Evolutionary conservation across 306 rosid genomes (phyloP), one percentile per base, ranked within the genome.

Genomic region (Pterocarpus macrocarpus): DNA sequence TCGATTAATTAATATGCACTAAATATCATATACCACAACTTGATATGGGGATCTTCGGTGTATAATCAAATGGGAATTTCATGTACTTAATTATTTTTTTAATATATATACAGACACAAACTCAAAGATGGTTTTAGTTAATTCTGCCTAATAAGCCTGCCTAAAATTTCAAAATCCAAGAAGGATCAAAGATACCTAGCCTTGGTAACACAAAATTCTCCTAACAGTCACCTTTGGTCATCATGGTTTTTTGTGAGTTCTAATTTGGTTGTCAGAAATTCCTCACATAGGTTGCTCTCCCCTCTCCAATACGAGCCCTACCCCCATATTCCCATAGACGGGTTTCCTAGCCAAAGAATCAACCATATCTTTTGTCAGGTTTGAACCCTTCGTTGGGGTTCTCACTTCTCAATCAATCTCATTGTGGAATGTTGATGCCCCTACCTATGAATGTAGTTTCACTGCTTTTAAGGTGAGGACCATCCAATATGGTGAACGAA

Each of bases 301-400:
- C 69, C 69, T 69, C 69, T 75, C 90, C 89, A 73, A 75, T 87
- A 59, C 68, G 80, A 80, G 73, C 22, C 59, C 36, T 22, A 22
- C 67, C 34, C 53, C 89, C 91, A 87, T 85, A 84, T 90, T 84
- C 84, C 57, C n/a, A 81, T 75, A 76, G 85, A 83, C 82, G 81
- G 75, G 85, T 70, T 62, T 81, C 69, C 77, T 85, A 80, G 78
- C 75, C 69, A 69, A 81, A 83, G 90, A 89, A 93, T 89, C 86
- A 76, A 77, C 88, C 64, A 65, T 80, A 80, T 86, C 92, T 85
- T 85, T 90, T 91, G 87, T 85, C 91, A 84, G 85, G 36, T 77
- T 82, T 73, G 73, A 70, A 80, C 41, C 65, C 69, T 66, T 63
- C 78, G 22, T 77, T 65, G 76, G 66, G 50, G 16, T 67, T 72